Base-by-base conservation (phyloP, 768 basidiomycete species). In the Boletellus sp. region DNA sequence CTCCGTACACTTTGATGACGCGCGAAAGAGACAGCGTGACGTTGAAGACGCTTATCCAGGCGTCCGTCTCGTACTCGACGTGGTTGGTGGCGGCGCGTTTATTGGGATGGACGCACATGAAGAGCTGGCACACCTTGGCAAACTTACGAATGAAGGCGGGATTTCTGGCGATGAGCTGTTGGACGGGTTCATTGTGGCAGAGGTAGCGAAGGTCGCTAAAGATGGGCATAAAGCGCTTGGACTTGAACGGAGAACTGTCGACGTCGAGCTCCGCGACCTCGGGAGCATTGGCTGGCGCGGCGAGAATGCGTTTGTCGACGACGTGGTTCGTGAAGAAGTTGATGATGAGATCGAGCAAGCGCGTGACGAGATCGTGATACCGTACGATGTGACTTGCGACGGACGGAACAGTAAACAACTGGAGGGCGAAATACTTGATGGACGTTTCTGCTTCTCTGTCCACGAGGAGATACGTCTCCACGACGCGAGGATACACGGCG, bases 1-100 rank as follows among this genome's bases (percentile, higher is more conserved):
- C 89, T 6, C 94, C 94, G 53, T 92, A 90, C 1, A 86, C 85
- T 63, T 92, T 90, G 73, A 91, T 90, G 35, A 92, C 83, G 38
- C 92, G 84, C 6, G 89, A 87, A 22, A 99, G 71, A 31, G 91
- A 94, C 10, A 95, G 79, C 6, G 93, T 94, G 20, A 97, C 87
- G 58, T 94, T 94, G 70, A 98, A 98, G 13, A 96, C 91, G 59
- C 86, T 90, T 54, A 96, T 91, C 95, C 94, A 96, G 17, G 87
- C 87, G 56, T 99, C 96, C 26, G 88, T 87, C 72, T 99, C 96
- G 71, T 90, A 99, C 67, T 97, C 95, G 59, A 99, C 83, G 58
- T 98, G 96, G 45, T 74, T 85, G 24, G 80, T 78, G 6, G 77
- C 81, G 17, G 87, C 91, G 16, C 95, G 81, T 58, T 85, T 84